A percentile compares a stretch with the other conserved stretches of the same genome.
Conservation (phyloP, 2,329 filamentous ascomycete species). For the Colletotrichum trifolii region DNA sequence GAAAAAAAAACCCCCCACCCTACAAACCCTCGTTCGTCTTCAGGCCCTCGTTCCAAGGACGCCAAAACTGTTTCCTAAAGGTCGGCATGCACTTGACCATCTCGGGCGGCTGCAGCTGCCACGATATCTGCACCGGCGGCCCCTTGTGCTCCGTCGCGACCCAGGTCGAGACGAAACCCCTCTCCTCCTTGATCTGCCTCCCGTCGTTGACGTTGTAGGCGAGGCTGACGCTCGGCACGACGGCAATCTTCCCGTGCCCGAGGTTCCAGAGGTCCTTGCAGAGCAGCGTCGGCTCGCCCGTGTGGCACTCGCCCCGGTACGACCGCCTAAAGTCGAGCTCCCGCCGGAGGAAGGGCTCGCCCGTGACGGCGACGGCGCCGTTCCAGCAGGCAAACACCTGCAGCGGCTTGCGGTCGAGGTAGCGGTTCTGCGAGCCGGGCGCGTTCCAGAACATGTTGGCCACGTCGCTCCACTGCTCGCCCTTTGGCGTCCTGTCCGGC, state of each 20-base stretch:
- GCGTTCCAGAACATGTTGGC: slow-evolving; percentile 66
- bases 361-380: slow-evolving; percentile 61
- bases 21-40: slow-evolving; percentile 34
- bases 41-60: slow-evolving; percentile 51
- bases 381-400: slow-evolving; percentile 74
- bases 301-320: slow-evolving; percentile 57
- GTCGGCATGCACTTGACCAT: slow-evolving; percentile 60
- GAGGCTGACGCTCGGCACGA: slow-evolving; percentile 66
- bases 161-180: slow-evolving; percentile 55
- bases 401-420: slow-evolving; percentile 55
- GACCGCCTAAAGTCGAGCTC: slow-evolving; percentile 55
- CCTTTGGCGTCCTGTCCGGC: slow-evolving; percentile 49
- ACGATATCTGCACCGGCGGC: slow-evolving; percentile 50
- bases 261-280: slow-evolving; percentile 67
- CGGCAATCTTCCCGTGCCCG: slow-evolving; percentile 63
- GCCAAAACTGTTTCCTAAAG: slow-evolving; percentile 55
- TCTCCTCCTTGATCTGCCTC: slow-evolving; percentile 57
- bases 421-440: slow-evolving; percentile 47
- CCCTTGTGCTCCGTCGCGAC: slow-evolving; percentile 36
- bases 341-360: slow-evolving; percentile 55
- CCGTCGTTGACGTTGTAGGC: slow-evolving; percentile 62
- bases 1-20: not conserved
- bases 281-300: slow-evolving; percentile 66
- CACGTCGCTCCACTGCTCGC: slow-evolving; percentile 57
- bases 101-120: slow-evolving; percentile 56